Evolutionary conservation across 2,329 filamentous ascomycete genomes (phyloP).

Genomic region (Aspergillus sp.): DNA sequence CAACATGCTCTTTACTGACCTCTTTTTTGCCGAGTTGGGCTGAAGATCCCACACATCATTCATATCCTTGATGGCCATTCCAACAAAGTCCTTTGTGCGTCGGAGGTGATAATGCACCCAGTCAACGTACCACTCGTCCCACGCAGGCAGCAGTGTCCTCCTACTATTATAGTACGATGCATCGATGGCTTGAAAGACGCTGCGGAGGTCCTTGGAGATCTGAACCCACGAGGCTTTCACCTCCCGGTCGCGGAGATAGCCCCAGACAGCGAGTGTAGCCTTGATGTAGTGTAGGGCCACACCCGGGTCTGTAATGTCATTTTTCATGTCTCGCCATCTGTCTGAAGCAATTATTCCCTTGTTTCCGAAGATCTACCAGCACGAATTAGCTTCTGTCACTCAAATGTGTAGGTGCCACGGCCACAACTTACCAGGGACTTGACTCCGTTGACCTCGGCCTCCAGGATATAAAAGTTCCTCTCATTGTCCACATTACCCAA

Average conservation of each 20-base stretch:
- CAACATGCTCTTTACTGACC: no score
- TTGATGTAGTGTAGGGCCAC: background rate
- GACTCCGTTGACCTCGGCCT: background rate
- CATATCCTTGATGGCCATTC: no score
- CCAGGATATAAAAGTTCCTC: constrained; percentile 2
- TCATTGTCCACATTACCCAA: no score
- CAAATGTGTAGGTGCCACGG: no score
- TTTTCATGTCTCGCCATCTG: background rate
- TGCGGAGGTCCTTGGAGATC: background rate
- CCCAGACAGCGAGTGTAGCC: constrained; percentile 4
- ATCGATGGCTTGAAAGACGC: background rate
- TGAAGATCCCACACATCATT: no score
- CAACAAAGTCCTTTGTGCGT: background rate
- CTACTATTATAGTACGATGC: background rate
- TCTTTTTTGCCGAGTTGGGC: no score
- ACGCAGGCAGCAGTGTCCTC: background rate
- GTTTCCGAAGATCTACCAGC: background rate
- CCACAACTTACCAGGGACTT: background rate
- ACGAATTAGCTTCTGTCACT: no score
- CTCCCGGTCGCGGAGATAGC: background rate
- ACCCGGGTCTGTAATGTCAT: background rate
- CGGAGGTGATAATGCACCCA: background rate
- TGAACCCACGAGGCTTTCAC: background rate
- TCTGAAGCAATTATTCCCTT: background rate
- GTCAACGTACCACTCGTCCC: background rate